Percentiles rank a stretch among this genome's conserved stretches.
Conservation (phyloP, 139 green algal species). For the Closterium sp. region DNA sequence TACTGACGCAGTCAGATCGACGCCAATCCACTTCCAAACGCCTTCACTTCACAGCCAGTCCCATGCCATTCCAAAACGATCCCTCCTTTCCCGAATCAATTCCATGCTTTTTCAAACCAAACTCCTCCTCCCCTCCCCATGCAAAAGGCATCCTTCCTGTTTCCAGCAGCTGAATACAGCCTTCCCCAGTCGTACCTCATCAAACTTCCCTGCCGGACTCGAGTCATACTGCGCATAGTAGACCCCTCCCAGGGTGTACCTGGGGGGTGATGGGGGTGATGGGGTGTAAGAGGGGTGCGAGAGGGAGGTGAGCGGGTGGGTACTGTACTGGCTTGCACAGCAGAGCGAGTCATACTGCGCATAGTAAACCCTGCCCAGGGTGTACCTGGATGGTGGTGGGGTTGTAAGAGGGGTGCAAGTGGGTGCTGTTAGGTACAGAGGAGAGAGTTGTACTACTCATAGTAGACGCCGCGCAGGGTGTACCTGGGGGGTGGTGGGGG, state of each 20-base stretch:
- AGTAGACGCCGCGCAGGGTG: background rate
- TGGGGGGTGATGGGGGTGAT: background rate
- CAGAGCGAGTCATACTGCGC: background rate
- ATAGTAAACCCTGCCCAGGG: background rate
- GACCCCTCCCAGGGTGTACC: conserved; percentile 88
- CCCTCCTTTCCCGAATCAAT: too few species aligned
- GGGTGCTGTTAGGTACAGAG: background rate
- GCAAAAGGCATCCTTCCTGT: too few species aligned
- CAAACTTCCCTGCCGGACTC: conserved; percentile 84
- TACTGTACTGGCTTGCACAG: too few species aligned
- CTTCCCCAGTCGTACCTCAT: conserved; percentile 68
- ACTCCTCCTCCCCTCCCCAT: too few species aligned
- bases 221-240: conserved; percentile 89
- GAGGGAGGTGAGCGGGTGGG: background rate
- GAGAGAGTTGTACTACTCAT: background rate
- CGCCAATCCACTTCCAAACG: too few species aligned
- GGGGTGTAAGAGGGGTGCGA: background rate
- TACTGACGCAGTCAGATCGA: too few species aligned
- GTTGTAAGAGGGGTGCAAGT: background rate
- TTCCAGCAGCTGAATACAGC: background rate
- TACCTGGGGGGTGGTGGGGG: too few species aligned
- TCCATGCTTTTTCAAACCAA: too few species aligned
- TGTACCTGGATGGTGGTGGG: background rate
- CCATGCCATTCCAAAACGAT: too few species aligned
- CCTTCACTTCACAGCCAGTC: too few species aligned